Evolutionary conservation across 2,329 filamentous ascomycete genomes (phyloP).

Genomic region (Dactylonectria estremocensis): DNA sequence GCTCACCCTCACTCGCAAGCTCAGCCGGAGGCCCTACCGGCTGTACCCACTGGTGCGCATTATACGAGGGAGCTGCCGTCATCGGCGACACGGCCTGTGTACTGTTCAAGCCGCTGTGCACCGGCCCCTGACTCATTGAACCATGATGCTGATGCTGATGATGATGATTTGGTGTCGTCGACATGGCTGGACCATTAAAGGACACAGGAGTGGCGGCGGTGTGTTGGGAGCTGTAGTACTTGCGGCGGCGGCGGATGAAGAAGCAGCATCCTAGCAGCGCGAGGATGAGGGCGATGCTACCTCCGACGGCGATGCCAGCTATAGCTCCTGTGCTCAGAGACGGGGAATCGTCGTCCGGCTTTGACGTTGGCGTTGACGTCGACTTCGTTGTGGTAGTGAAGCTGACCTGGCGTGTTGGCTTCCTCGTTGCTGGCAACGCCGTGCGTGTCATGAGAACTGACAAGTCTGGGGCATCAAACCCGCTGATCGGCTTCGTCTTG

Average conservation of each 20-base stretch:
- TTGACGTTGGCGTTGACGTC: neutral
- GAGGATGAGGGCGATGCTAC: neutral
- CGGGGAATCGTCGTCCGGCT: neutral
- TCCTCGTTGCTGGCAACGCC: slow-evolving; percentile 1
- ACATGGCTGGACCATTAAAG: neutral
- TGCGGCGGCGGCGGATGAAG: slow-evolving; percentile 11
- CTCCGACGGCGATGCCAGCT: slow-evolving; percentile 19
- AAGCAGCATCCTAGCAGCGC: slow-evolving; percentile 2
- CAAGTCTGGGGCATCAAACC: slow-evolving; percentile 19
- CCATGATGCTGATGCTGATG: neutral
- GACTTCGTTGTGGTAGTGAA: neutral
- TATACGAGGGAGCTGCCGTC: slow-evolving; percentile 4
- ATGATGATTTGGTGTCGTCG: neutral
- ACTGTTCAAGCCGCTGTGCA: neutral
- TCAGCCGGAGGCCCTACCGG: neutral
- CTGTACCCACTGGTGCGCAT: neutral
- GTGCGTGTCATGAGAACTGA: slow-evolving; percentile 12
- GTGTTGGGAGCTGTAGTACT: neutral
- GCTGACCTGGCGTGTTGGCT: slow-evolving; percentile 16
- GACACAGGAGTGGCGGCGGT: neutral
- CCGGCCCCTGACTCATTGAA: neutral
- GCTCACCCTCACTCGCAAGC: slow-evolving; percentile 1
- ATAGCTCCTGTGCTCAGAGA: slow-evolving; percentile 20
- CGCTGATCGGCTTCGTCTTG: slow-evolving; percentile 3
- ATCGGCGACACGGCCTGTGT: slow-evolving; percentile 16